Evolutionary conservation across 2,329 filamentous ascomycete species (phyloP).

Genomic region (Sporothrix globosa): DNA sequence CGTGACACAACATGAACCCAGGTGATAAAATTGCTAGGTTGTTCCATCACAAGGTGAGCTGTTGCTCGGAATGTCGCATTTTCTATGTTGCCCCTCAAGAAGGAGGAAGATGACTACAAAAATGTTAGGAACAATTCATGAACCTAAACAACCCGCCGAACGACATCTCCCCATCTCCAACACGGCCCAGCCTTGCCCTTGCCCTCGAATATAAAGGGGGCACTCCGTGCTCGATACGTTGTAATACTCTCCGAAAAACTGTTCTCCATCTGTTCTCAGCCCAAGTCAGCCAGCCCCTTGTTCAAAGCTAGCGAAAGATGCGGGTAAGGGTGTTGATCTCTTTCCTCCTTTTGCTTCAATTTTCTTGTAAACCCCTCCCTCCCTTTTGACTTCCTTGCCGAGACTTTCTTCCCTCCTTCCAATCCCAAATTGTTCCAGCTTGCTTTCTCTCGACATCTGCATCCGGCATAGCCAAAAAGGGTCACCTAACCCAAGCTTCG

Average conservation of each 20-base stretch:
- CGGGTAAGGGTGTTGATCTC: not conserved
- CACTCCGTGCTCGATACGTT: too few species aligned
- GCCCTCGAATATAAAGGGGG: not conserved
- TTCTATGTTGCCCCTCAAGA: not conserved
- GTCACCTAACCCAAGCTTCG: constrained; percentile 18
- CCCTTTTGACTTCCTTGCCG: too few species aligned
- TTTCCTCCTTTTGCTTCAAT: not conserved
- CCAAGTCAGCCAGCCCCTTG: not conserved
- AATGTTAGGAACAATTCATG: not conserved
- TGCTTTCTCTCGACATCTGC: not conserved
- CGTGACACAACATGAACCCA: not conserved
- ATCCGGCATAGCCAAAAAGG: not conserved
- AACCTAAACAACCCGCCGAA: not conserved
- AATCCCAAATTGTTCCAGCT: not conserved
- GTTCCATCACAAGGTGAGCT: not conserved
- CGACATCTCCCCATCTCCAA: not conserved
- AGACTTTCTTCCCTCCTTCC: not conserved
- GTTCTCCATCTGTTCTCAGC: not conserved
- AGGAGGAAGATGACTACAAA: not conserved
- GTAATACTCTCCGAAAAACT: too few species aligned
- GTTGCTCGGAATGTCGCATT: not conserved
- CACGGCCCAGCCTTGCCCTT: not conserved
- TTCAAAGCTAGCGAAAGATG: constrained; percentile 3
- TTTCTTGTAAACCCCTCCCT: too few species aligned
- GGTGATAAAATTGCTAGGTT: not conserved